These are phyloP conservation scores for Penicillium sp. DNA, from an alignment of 2,329 filamentous ascomycete species.

Conservation along the genomic window DNA sequence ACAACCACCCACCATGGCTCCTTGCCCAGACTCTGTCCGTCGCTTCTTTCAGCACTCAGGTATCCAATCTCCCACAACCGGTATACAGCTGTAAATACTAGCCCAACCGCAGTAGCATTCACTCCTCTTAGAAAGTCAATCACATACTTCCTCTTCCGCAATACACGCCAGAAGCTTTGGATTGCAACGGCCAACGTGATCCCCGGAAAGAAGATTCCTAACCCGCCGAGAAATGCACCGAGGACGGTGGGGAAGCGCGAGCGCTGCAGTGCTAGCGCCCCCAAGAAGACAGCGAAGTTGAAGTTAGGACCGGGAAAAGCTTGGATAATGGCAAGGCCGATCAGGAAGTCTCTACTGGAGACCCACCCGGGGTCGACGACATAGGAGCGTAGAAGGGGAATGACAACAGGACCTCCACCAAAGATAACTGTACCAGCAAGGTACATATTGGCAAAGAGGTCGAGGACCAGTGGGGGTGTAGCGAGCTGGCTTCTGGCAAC, in stretches of 20 bases:
- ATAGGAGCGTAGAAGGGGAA: slow-evolving; percentile 59
- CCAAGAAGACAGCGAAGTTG: slow-evolving; percentile 57
- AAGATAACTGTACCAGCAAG: slow-evolving; percentile 69
- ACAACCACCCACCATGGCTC: slow-evolving; percentile 66
- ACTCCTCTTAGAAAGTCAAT: slow-evolving; percentile 54
- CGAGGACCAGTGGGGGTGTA: slow-evolving; percentile 50
- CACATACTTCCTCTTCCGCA: slow-evolving; percentile 50
- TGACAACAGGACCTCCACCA: slow-evolving; percentile 64
- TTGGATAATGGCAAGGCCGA: slow-evolving; percentile 70
- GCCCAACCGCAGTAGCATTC: slow-evolving; percentile 60
- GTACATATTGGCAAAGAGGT: slow-evolving; percentile 70
- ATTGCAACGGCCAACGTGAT: slow-evolving; percentile 34
- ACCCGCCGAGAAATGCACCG: slow-evolving; percentile 53
- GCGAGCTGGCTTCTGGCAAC: slow-evolving; percentile 44
- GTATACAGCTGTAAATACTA: slow-evolving; percentile 65
- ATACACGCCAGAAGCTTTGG: slow-evolving; percentile 54
- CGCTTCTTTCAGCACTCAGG: slow-evolving; percentile 49
- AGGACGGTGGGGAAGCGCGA: slow-evolving; percentile 33
- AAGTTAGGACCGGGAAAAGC: slow-evolving; percentile 62
- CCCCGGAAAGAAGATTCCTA: slow-evolving; percentile 45
- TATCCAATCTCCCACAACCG: slow-evolving; percentile 62
- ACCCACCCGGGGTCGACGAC: slow-evolving; percentile 70
- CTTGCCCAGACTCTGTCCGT: slow-evolving; percentile 53
- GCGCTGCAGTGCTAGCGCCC: slow-evolving; percentile 47
- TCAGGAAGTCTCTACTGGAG: slow-evolving; percentile 65